These are phyloP conservation scores for Diaporthe citrichinensis DNA, from an alignment of 2,329 filamentous ascomycete species.

Conservation along the genomic window DNA sequence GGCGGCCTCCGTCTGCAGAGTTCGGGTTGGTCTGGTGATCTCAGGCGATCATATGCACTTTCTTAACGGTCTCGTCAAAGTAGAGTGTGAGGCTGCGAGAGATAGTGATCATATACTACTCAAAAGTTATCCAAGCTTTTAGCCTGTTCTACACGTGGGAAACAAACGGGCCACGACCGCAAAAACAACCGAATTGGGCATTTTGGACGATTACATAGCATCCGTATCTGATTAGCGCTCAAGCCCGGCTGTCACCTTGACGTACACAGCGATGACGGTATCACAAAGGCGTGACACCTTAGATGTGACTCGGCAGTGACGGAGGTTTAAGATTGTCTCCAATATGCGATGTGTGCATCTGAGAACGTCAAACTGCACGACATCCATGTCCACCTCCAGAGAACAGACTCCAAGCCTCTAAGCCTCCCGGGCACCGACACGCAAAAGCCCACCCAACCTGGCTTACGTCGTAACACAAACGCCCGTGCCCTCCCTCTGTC, in stretches of 20 bases:
- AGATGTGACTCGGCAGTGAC: slow-evolving; percentile 32
- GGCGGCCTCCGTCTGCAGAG: slow-evolving; percentile 31
- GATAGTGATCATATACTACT: background rate
- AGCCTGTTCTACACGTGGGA: background rate
- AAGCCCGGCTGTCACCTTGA: background rate
- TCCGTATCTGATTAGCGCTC: background rate
- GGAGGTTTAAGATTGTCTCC: slow-evolving; percentile 32
- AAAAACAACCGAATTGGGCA: slow-evolving; percentile 3
- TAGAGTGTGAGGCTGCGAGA: background rate
- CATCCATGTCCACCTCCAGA: slow-evolving; percentile 3
- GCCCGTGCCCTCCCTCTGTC: slow-evolving; percentile 6
- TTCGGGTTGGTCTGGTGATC: slow-evolving; percentile 6
- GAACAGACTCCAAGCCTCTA: slow-evolving; percentile 2
- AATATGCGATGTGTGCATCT: slow-evolving; percentile 26
- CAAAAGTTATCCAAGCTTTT: background rate
- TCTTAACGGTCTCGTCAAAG: background rate
- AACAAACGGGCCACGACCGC: slow-evolving; percentile 10
- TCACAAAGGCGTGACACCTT: slow-evolving; percentile 18
- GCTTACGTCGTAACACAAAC: background rate
- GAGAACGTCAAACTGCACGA: slow-evolving; percentile 25
- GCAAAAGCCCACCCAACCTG: background rate
- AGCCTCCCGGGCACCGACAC: slow-evolving; percentile 3
- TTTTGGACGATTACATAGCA: background rate
- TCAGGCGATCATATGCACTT: slow-evolving; percentile 16
- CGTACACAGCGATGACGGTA: background rate